Conservation (phyloP, 805 yeast genomes). For the Yueomyces sinensis region DNA sequence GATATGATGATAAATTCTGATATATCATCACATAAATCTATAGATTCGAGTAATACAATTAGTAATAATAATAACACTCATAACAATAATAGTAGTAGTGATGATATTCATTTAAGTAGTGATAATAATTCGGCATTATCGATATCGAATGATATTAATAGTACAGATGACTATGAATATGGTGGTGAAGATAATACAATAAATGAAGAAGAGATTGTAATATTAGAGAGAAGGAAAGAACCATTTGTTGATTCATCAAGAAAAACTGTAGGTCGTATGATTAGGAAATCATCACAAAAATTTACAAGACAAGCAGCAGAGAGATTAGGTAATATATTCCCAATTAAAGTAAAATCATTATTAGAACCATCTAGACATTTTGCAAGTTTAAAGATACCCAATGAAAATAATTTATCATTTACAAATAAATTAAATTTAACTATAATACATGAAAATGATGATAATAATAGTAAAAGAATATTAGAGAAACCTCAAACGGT, state of each 20-base stretch:
- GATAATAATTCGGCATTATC: not conserved
- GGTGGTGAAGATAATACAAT: constrained; percentile 13
- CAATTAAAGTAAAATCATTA: constrained; percentile 61
- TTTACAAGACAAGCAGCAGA: constrained; percentile 75
- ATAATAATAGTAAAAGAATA: too few species aligned
- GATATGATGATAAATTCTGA: constrained; percentile 3
- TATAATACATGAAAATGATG: too few species aligned
- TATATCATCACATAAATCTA: not conserved
- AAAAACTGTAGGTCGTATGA: constrained; percentile 59
- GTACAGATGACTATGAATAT: too few species aligned
- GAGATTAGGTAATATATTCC: constrained; percentile 77
- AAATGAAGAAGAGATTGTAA: constrained; percentile 6
- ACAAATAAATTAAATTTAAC: too few species aligned
- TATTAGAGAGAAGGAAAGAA: constrained; percentile 1
- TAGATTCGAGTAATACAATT: constrained; percentile 1
- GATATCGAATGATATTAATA: too few species aligned
- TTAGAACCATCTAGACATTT: constrained; percentile 85
- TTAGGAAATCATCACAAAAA: constrained; percentile 65
- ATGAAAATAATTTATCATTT: too few species aligned
- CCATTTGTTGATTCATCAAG: constrained; percentile 63
- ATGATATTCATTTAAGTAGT: constrained; percentile 29
- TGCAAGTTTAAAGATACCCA: constrained; percentile 71
- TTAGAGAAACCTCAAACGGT: too few species aligned
- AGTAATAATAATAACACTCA: constrained; percentile 4
- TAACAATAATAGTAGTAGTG: constrained; percentile 16